Conservation (phyloP, 768 basidiomycete genomes). For the Tylopilus vinaceipallidus region DNA sequence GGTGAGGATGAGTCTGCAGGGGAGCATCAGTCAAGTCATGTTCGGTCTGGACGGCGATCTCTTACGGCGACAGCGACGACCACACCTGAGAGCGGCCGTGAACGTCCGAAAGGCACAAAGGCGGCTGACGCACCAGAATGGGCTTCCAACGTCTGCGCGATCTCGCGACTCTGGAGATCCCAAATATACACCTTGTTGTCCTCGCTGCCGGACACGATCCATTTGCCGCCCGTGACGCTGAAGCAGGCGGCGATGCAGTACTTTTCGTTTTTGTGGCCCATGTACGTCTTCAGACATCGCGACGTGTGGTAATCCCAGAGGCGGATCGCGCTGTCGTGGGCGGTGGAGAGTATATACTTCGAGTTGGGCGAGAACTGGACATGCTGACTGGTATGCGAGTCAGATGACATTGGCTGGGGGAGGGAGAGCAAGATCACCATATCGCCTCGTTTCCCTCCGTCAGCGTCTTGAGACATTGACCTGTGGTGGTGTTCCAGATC, state of each 20-base stretch:
- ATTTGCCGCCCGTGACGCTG: slow-evolving; percentile 81
- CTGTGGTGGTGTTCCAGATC: slow-evolving; percentile 90
- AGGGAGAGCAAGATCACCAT: slow-evolving; percentile 45
- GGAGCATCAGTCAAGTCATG: neutral
- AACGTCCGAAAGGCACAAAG: neutral
- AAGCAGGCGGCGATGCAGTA: slow-evolving; percentile 86
- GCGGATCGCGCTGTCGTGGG: slow-evolving; percentile 89
- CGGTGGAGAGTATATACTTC: slow-evolving; percentile 90
- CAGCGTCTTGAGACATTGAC: slow-evolving; percentile 94
- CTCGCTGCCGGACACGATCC: slow-evolving; percentile 91
- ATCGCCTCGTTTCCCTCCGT: slow-evolving; percentile 87
- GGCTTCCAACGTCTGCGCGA: slow-evolving; percentile 76
- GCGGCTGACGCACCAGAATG: slow-evolving; percentile 54
- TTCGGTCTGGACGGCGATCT: slow-evolving; percentile 13
- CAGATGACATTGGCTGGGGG: neutral
- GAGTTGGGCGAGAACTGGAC: slow-evolving; percentile 96
- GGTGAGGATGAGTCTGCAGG: slow-evolving; percentile 74
- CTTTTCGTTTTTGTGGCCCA: slow-evolving; percentile 77
- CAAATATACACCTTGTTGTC: slow-evolving; percentile 88
- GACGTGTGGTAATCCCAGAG: slow-evolving; percentile 95
- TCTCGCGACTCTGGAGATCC: slow-evolving; percentile 86
- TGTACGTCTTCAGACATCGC: slow-evolving; percentile 87
- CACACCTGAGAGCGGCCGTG: slow-evolving; percentile 37
- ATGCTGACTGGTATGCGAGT: slow-evolving; percentile 57
- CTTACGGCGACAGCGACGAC: slow-evolving; percentile 83